These are phyloP conservation scores for Pogostemon cablin DNA, from an alignment of 257 asterid genomes.

Conservation along the genomic window DNA sequence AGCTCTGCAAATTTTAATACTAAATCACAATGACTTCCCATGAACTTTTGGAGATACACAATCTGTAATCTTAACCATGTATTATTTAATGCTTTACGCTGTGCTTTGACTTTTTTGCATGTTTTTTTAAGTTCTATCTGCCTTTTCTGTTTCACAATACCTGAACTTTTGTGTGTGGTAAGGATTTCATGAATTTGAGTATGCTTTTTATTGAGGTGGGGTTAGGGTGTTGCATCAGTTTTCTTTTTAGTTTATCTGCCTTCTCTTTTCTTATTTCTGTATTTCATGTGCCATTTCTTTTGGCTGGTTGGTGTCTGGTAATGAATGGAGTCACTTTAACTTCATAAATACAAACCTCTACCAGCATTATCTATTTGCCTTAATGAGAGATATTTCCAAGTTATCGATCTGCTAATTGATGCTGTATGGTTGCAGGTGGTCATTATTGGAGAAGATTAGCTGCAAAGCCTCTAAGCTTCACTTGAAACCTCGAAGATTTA, in stretches of 20 bases:
- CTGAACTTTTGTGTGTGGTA: too few relatives aligned
- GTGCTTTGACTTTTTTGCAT: neutral
- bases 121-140: neutral
- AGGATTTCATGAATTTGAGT: too few relatives aligned
- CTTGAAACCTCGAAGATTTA: conserved; percentile 11
- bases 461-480: conserved; percentile 18
- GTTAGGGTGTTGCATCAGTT: neutral
- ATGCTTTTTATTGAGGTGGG: too few relatives aligned
- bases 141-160: too few relatives aligned
- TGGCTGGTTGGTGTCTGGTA: neutral
- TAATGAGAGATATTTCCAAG: neutral
- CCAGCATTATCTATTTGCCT: neutral
- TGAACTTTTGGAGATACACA: too few relatives aligned
- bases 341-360: neutral
- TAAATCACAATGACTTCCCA: too few relatives aligned
- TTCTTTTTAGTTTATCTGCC: neutral
- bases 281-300: neutral
- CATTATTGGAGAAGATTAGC: neutral
- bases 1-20: too few relatives aligned
- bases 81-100: neutral
- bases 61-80: neutral
- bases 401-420: neutral
- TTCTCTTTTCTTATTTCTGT: neutral
- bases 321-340: neutral
- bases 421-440: conserved; percentile 15